A percentile compares a stretch with the other conserved stretches of the same genome.
phyloP scores from a whole-genome alignment of 768 basidiomycete genomes.

The Tubosaeta brunneosetosa region DNA sequence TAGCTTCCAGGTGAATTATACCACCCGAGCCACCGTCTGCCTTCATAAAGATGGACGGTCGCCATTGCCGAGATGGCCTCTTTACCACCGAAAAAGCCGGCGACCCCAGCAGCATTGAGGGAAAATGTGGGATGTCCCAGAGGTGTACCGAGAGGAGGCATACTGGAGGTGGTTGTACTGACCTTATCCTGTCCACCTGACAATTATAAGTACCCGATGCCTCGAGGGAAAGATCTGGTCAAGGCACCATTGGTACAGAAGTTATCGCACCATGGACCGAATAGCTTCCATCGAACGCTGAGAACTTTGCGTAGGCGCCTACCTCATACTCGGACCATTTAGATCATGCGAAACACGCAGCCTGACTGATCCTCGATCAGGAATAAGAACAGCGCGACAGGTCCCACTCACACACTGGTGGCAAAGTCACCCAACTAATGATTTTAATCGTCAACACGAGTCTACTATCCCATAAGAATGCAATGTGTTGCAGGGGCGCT shows the following conservation, averaged over 20 bases:
- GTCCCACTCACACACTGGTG: not conserved
- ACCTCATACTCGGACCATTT: not conserved
- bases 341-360: not conserved
- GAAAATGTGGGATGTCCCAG: conserved; percentile 8
- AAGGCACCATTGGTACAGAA: not conserved
- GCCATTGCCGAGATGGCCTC: conserved; percentile 35
- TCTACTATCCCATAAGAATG: not conserved
- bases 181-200: not conserved
- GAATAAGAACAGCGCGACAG: not conserved
- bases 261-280: not conserved
- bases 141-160: conserved; percentile 13
- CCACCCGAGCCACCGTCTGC: conserved; percentile 33
- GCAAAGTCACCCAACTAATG: not conserved
- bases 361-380: not conserved
- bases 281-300: not conserved
- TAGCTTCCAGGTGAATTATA: conserved; percentile 35
- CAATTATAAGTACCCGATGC: not conserved
- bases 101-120: conserved; percentile 29
- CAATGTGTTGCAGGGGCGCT: not conserved
- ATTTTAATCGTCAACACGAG: too few relatives aligned
- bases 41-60: conserved; percentile 27
- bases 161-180: not conserved
- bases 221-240: not conserved
- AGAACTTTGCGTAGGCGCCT: not conserved
- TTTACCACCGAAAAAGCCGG: conserved; percentile 35